phyloP scores from a whole-genome alignment of 225 moss, liverwort and hornwort species.

The Thuidium tamariscinum region DNA sequence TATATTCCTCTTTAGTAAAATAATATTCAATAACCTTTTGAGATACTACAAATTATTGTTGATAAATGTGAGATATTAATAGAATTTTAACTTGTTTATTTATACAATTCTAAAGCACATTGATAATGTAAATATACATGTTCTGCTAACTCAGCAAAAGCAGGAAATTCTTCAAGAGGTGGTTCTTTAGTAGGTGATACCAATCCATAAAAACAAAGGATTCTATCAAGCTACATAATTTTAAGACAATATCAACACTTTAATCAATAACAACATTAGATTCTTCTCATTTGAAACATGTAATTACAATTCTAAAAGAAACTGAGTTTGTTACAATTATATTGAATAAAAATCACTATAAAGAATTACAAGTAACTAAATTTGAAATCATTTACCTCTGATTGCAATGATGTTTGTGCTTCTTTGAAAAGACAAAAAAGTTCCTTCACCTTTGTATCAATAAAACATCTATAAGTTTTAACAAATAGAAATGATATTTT shows the following conservation, averaged over 20 bases:
- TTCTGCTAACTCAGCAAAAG: conserved; percentile 18
- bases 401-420: conserved; percentile 65
- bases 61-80: not conserved
- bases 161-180: conserved; percentile 25
- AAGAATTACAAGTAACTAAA: too few species aligned
- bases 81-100: not conserved
- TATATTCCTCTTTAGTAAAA: too few species aligned
- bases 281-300: not conserved
- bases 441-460: conserved; percentile 59
- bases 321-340: not conserved
- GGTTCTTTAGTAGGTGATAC: conserved; percentile 32
- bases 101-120: too few species aligned
- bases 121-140: conserved; percentile 7
- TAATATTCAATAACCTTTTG: not conserved
- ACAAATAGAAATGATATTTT: not conserved
- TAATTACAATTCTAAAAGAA: not conserved
- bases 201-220: conserved; percentile 51
- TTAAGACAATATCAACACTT: not conserved
- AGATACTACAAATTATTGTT: too few species aligned
- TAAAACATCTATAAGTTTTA: not conserved
- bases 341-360: not conserved
- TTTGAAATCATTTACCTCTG: not conserved
- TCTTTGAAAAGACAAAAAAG: conserved; percentile 81
- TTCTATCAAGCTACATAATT: conserved; percentile 45
- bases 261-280: not conserved